phyloP scores from a whole-genome alignment of 140 eudicot species.

The Cichorium intybus region DNA sequence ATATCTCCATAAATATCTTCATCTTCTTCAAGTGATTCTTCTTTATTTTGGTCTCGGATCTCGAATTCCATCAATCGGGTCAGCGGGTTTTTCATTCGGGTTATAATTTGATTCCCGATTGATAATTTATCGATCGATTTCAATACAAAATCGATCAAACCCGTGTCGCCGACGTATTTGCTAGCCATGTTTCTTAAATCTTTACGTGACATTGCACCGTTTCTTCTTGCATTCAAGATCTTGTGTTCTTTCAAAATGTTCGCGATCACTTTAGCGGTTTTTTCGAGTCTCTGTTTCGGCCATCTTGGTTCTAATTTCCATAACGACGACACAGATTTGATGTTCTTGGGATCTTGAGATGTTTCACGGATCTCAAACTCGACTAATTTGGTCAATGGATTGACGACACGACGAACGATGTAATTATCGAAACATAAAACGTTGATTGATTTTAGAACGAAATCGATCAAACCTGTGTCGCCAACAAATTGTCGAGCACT shows the following conservation, averaged over 20 bases:
- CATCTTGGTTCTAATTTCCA: slow-evolving; percentile 43
- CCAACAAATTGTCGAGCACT: slow-evolving; percentile 44
- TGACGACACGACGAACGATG: slow-evolving; percentile 38
- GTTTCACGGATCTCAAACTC: slow-evolving; percentile 49
- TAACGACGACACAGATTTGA: slow-evolving; percentile 24
- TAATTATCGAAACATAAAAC: slow-evolving; percentile 40
- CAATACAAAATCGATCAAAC: slow-evolving; percentile 55
- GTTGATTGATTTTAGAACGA: slow-evolving; percentile 57
- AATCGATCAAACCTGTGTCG: slow-evolving; percentile 71
- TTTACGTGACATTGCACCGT: slow-evolving; percentile 44
- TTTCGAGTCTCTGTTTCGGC: slow-evolving; percentile 48
- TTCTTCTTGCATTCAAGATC: slow-evolving; percentile 18
- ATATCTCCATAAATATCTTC: slow-evolving; percentile 45
- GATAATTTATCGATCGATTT: slow-evolving; percentile 42
- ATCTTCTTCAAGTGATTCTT: slow-evolving; percentile 12
- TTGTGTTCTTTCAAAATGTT: slow-evolving; percentile 41
- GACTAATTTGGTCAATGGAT: slow-evolving; percentile 37
- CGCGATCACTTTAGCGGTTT: slow-evolving; percentile 50
- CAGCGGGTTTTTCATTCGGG: slow-evolving; percentile 44
- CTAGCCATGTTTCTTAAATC: slow-evolving; percentile 60
- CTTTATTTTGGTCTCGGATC: slow-evolving; percentile 31
- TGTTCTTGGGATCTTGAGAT: slow-evolving; percentile 20
- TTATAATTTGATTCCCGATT: slow-evolving; percentile 38
- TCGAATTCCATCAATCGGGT: slow-evolving; percentile 48
- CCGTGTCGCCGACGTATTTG: slow-evolving; percentile 46